Evolutionary conservation across 768 basidiomycete genomes (phyloP), one percentile per base, ranked within the genome.

Genomic region (Crepidotus variabilis): DNA sequence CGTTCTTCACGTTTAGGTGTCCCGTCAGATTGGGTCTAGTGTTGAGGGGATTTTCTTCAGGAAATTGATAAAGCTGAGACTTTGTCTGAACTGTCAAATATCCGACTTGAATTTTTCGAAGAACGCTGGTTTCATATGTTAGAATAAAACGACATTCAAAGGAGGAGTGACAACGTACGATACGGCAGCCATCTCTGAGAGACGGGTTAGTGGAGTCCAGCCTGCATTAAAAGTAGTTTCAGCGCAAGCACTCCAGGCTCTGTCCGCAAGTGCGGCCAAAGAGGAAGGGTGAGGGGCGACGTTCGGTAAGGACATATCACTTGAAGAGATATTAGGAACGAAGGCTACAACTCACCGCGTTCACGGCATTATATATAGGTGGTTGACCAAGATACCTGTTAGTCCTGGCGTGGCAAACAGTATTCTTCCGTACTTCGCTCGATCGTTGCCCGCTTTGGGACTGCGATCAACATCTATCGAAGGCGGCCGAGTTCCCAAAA

Each of bases 81-180:
- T 69, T 67, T 0, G 83, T 82, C 47, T 78, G 60, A 11, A 84
- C 74, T 33, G 72, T 69, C 21, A 84, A 72, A n/a, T 78, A 71
- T 16, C 84, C 82, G n/a, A 69, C 55, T 8, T 70, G 63, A 43
- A 84, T 79, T 23, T 72, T 78, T 48, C 72, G 68, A 73, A 80
- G 77, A 7, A 79, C 57, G 43, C 78, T 79, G 48, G 18, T 43
- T 28, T 28, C 43, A 49, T 24, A 47, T 47, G 21, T 50, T 52
- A 23, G 52, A 16, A 35, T 52, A 18, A 36, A 59, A 24, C 14
- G 49, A 16, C 33, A 18, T 20, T 50, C 35, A 22, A n/a, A 14
- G 9, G 50, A 56, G 23, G 55, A 6, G 55, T 48, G 23, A 54
- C 28, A 51, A 55, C 79, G 48, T 63, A 80, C 81, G 76, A 67